Evolutionary conservation across 108 stramenopile species (phyloP).

Genomic region (Aurantiochytrium sp.): DNA sequence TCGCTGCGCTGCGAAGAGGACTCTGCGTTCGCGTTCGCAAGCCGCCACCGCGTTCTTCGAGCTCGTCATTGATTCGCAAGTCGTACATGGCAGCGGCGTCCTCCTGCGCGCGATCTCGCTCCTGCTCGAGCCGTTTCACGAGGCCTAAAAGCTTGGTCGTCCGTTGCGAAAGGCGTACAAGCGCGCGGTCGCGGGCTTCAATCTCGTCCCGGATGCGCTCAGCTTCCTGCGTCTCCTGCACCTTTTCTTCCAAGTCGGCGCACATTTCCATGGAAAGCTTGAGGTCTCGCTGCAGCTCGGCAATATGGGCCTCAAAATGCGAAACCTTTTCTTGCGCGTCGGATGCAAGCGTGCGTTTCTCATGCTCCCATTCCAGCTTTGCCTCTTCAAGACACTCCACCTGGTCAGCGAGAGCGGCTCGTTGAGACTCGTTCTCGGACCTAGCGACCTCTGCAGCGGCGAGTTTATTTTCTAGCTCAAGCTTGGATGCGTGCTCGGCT

Average conservation of each 20-base stretch:
- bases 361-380: not conserved
- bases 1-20: not conserved
- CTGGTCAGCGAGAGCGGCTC: not conserved
- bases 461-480: not conserved
- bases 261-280: not conserved
- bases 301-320: not conserved
- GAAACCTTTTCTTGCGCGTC: not conserved
- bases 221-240: not conserved
- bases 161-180: not conserved
- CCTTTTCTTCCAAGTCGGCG: not conserved
- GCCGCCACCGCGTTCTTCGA: not conserved
- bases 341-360: not conserved
- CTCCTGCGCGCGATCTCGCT: not conserved
- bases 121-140: not conserved
- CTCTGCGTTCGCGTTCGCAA: not conserved
- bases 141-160: not conserved
- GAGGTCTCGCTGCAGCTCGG: not conserved
- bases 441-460: not conserved
- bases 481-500: no score
- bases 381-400: not conserved
- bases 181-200: not conserved
- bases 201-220: not conserved
- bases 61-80: not conserved
- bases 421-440: not conserved
- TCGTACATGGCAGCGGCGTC: conserved; percentile 12